Evolutionary conservation across 768 basidiomycete species (phyloP).

Genomic region (Boletus subcaerulescens): DNA sequence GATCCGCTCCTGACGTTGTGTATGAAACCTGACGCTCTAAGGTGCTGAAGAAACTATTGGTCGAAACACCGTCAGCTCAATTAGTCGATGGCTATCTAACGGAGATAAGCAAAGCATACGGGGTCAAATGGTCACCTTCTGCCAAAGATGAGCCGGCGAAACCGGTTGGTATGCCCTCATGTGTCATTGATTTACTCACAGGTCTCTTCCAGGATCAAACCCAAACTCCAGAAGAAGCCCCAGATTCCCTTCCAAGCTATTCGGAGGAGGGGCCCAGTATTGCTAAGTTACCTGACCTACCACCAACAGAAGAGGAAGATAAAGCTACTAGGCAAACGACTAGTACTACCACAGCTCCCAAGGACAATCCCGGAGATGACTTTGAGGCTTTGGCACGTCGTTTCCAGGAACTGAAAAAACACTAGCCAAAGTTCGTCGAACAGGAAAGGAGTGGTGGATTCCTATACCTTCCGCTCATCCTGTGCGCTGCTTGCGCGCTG

Average conservation of each 20-base stretch:
- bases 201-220: constrained; percentile 6
- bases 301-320: constrained; percentile 47
- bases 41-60: constrained; percentile 72
- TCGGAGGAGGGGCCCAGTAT: constrained; percentile 18
- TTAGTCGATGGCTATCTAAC: constrained; percentile 85
- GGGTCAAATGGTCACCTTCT: constrained; percentile 61
- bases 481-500: constrained; percentile 1
- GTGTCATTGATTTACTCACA: constrained; percentile 1
- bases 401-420: constrained; percentile 86
- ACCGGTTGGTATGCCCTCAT: constrained; percentile 35
- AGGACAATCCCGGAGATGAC: constrained; percentile 51
- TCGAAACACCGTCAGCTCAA: constrained; percentile 65
- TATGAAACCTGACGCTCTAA: constrained; percentile 28
- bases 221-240: not conserved
- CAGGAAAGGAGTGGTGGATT: not conserved
- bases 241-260: constrained; percentile 28
- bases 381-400: constrained; percentile 74
- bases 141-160: constrained; percentile 33
- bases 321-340: constrained; percentile 15
- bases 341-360: constrained; percentile 1
- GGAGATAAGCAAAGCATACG: constrained; percentile 89
- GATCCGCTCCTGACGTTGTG: not conserved
- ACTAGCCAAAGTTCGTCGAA: constrained; percentile 34
- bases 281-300: constrained; percentile 49
- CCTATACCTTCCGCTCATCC: not conserved